Base-by-base conservation (phyloP, 2,329 filamentous ascomycete species). In the Neofusicoccum sp. region DNA sequence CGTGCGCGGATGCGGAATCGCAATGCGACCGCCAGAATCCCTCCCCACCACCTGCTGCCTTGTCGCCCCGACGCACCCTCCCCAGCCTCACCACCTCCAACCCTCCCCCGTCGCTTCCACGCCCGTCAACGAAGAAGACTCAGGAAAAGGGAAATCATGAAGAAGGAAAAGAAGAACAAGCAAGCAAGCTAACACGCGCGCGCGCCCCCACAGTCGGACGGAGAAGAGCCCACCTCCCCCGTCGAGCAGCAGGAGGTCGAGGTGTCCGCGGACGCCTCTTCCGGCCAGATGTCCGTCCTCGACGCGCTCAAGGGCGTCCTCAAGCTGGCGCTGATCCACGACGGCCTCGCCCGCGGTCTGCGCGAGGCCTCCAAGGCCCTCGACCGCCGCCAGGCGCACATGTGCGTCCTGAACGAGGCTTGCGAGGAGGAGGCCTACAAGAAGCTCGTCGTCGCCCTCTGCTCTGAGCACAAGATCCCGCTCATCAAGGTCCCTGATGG, bases 381-480 rank as follows among this genome's bases (percentile, higher is more conserved):
- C 77, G 95, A 99, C 84, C 90, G 95, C 79, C 93, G 95, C 79
- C 92, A 99, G 86, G 95, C 95, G 66, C 95, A 99, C 87, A 98
- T 99, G 93, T 99, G 95, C 82, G 95, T 99, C 73, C 89, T 99
- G 76, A 99, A 99, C 89, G 95, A 99, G 89, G 90, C 91, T 73
- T 99, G 95, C 87, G 95, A 99, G 87, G 95, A 99, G 89, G 95
- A 99, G 84, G 94, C 95, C 73, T 99, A 99, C 72, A 99, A 99
- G 93, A 99, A 99, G 91, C 89, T 99, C 71, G 94, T 99, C 76
- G 91, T 98, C 74, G 95, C 95, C 68, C 91, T 99, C 67, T 99
- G 95, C 91, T 92, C 90, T 70, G 95, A 99, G 89, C 95, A 99
- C 87, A 97, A 97, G 89, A 99, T 99, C 77, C 95, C 95, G 71